These are phyloP conservation scores for Eragrostis tef DNA, from an alignment of 202 grass and related monocot genomes.

Conservation along the genomic window DNA sequence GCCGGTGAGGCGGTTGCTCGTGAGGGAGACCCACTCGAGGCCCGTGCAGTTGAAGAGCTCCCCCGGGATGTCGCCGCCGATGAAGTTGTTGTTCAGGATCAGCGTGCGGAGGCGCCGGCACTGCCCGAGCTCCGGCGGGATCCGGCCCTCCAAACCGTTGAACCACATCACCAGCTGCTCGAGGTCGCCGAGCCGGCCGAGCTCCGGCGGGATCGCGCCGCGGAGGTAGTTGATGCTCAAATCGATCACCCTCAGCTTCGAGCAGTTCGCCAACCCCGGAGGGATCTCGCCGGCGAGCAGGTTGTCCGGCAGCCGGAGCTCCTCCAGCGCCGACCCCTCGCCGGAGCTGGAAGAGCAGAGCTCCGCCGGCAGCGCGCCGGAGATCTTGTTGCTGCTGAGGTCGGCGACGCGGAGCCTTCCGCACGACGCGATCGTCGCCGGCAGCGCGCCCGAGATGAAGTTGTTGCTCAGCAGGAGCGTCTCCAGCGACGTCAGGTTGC, in stretches of 20 bases:
- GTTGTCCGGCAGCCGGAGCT: conserved; percentile 86
- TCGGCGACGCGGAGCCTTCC: conserved; percentile 61
- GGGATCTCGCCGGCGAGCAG: conserved; percentile 64
- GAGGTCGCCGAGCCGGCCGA: conserved; percentile 60
- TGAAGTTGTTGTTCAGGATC: conserved; percentile 91
- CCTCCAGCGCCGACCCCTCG: conserved; percentile 55
- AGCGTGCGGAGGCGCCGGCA: conserved; percentile 76
- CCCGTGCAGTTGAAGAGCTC: conserved; percentile 75
- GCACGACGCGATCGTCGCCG: conserved; percentile 57
- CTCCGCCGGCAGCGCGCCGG: conserved; percentile 48
- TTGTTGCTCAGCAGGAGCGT: conserved; percentile 73
- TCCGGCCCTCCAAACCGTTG: conserved; percentile 65
- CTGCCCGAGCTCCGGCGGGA: conserved; percentile 67
- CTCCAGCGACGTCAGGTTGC: conserved; percentile 63
- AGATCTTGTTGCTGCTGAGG: conserved; percentile 81
- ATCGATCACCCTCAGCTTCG: conserved; percentile 64
- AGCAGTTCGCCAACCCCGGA: conserved; percentile 62
- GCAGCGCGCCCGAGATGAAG: conserved; percentile 74
- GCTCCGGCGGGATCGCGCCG: conserved; percentile 72
- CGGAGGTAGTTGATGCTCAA: conserved; percentile 85
- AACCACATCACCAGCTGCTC: conserved; percentile 91
- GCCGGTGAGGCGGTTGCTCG: conserved; percentile 77
- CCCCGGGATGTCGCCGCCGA: conserved; percentile 65
- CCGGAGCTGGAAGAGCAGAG: conserved; percentile 44
- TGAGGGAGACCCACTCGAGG: conserved; percentile 85